These are phyloP conservation scores for Calonectria pauciramosa DNA, from an alignment of 2,329 filamentous ascomycete genomes.

Conservation along the genomic window DNA sequence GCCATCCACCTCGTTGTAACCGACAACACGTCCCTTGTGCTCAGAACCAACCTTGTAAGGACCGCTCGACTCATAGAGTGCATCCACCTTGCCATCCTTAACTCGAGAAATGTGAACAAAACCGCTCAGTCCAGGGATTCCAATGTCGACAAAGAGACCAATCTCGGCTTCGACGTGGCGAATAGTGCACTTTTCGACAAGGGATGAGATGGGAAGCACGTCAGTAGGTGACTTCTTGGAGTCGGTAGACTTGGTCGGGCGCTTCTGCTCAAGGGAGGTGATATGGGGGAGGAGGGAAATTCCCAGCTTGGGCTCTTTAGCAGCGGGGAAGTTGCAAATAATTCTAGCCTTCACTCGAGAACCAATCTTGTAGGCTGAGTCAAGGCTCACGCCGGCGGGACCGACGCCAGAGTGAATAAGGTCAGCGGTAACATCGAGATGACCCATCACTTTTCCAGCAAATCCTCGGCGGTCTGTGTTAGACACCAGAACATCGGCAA, in stretches of 20 bases:
- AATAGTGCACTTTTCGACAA: conserved; percentile 83
- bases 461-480: conserved; percentile 83
- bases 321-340: conserved; percentile 86
- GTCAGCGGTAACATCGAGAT: conserved; percentile 92
- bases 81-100: conserved; percentile 90
- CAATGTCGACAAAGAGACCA: conserved; percentile 84
- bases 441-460: conserved; percentile 90
- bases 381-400: conserved; percentile 76
- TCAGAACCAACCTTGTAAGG: conserved; percentile 82
- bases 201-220: conserved; percentile 77
- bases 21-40: conserved; percentile 85
- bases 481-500: conserved; percentile 85
- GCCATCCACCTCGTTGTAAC: conserved; percentile 90
- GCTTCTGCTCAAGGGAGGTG: conserved; percentile 69
- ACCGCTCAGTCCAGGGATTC: conserved; percentile 74
- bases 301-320: conserved; percentile 86
- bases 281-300: conserved; percentile 92
- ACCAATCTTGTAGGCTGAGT: conserved; percentile 84
- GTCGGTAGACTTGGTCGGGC: conserved; percentile 49
- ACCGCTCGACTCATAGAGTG: conserved; percentile 81
- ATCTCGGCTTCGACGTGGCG: conserved; percentile 83
- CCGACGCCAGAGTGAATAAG: conserved; percentile 88
- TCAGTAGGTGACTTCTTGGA: conserved; percentile 66
- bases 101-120: conserved; percentile 97
- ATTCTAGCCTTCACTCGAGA: conserved; percentile 88